Percentiles rank a stretch among this genome's conserved stretches.
phyloP scores from a whole-genome alignment of 2,329 filamentous ascomycete genomes.

The Fusarium domesticum region DNA sequence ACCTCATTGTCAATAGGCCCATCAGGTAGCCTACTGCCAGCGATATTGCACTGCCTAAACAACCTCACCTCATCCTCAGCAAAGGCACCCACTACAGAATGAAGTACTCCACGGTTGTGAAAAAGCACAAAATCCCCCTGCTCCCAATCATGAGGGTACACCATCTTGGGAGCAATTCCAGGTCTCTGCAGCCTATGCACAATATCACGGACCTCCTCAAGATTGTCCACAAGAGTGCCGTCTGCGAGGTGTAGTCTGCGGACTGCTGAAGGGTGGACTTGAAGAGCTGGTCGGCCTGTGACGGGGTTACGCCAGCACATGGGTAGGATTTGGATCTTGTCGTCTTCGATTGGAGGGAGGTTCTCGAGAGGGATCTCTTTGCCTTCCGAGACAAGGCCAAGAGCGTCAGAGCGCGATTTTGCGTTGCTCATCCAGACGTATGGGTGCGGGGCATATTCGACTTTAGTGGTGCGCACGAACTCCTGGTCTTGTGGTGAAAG shows the following conservation, averaged over 20 bases:
- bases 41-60: constrained; percentile 77
- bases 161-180: constrained; percentile 63
- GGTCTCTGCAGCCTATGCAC: constrained; percentile 68
- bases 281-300: constrained; percentile 65
- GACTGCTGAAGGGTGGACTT: constrained; percentile 71
- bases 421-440: constrained; percentile 79
- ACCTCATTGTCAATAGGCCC: constrained; percentile 38
- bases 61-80: constrained; percentile 68
- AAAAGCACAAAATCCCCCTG: constrained; percentile 75
- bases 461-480: constrained; percentile 62
- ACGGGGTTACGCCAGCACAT: constrained; percentile 77
- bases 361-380: constrained; percentile 58
- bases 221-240: constrained; percentile 66
- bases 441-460: constrained; percentile 76
- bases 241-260: constrained; percentile 65
- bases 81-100: constrained; percentile 74
- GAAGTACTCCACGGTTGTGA: constrained; percentile 72
- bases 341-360: constrained; percentile 62
- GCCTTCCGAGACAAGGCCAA: constrained; percentile 67
- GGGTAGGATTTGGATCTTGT: constrained; percentile 68
- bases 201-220: constrained; percentile 63
- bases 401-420: constrained; percentile 63
- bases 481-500: constrained; percentile 64
- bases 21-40: constrained; percentile 57
- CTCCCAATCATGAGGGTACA: constrained; percentile 75